A percentile compares a stretch with the other conserved stretches of the same genome.
Evolutionary conservation across 2,329 filamentous ascomycete species (phyloP).

Genomic region (Ascocoryne sarcoides): DNA sequence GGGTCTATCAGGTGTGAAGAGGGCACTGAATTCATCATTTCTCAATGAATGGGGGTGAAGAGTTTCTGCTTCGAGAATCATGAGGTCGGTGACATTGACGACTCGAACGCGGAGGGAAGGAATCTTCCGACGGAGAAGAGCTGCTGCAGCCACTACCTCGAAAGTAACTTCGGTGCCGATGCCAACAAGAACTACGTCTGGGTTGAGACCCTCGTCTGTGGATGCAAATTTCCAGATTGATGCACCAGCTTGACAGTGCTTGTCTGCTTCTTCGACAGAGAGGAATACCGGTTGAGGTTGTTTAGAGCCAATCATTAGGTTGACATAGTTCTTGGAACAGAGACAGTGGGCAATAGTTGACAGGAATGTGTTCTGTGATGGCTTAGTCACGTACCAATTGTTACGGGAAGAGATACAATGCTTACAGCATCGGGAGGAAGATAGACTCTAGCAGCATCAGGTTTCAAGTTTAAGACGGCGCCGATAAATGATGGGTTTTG

Average conservation of each 20-base stretch:
- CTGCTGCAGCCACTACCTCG: conserved; percentile 49
- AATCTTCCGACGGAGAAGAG: conserved; percentile 40
- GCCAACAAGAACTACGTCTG: conserved; percentile 55
- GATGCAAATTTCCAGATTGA: conserved; percentile 55
- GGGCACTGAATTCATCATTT: conserved; percentile 40
- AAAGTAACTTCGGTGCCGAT: conserved; percentile 59
- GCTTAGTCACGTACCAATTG: too few relatives aligned
- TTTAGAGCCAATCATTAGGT: conserved; percentile 60
- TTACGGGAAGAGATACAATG: conserved; percentile 1
- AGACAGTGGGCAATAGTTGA: conserved; percentile 55
- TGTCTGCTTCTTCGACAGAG: conserved; percentile 47
- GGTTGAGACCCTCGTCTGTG: conserved; percentile 43
- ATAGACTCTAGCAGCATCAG: conserved; percentile 51
- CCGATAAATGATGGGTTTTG: conserved; percentile 63
- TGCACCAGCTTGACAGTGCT: conserved; percentile 50
- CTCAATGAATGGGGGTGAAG: conserved; percentile 51
- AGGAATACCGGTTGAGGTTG: conserved; percentile 56
- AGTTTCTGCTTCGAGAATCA: conserved; percentile 49
- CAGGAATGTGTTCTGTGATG: conserved; percentile 54
- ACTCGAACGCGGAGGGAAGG: conserved; percentile 50
- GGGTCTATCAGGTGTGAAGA: conserved; percentile 48
- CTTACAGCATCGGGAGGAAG: conserved; percentile 51
- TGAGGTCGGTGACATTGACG: conserved; percentile 57
- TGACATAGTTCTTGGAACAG: conserved; percentile 54
- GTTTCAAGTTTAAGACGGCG: conserved; percentile 55